Percentiles rank a stretch among this genome's conserved stretches.
Evolutionary conservation across 2,329 filamentous ascomycete species (phyloP).

Genomic region (Ascochyta koolunga): DNA sequence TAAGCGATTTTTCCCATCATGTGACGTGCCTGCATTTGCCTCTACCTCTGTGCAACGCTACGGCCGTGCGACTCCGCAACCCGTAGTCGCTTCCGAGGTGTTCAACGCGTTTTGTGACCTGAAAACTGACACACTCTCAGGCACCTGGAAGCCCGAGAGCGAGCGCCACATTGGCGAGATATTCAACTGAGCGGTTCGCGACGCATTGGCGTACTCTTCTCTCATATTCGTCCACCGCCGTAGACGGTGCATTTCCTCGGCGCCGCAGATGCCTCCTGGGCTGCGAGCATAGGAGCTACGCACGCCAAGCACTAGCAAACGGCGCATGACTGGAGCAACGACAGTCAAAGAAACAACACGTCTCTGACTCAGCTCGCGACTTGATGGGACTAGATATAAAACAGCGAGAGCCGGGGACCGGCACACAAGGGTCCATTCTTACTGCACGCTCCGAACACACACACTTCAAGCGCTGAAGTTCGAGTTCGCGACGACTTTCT

Average conservation of each 20-base stretch:
- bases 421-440: constrained; percentile 7
- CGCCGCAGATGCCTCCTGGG: too few species aligned
- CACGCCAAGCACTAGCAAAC: too few species aligned
- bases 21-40: constrained; percentile 9
- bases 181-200: constrained; percentile 28
- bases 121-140: constrained; percentile 35
- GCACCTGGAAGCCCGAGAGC: constrained; percentile 46
- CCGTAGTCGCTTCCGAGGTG: constrained; percentile 1
- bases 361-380: not conserved
- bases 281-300: not conserved
- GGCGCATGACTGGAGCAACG: not conserved
- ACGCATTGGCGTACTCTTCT: not conserved
- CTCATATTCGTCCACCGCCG: not conserved
- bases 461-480: constrained; percentile 45
- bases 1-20: constrained; percentile 51
- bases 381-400: not conserved
- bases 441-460: constrained; percentile 8
- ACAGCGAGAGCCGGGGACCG: constrained; percentile 9
- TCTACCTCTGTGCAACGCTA: not conserved
- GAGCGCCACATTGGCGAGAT: constrained; percentile 45
- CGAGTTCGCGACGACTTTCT: constrained; percentile 7
- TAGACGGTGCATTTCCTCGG: not conserved
- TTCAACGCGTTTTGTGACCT: not conserved
- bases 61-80: constrained; percentile 1
- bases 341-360: not conserved